A percentile compares a stretch with the other conserved stretches of the same genome.
Evolutionary conservation across 352 stramenopile species (phyloP).

Genomic region (Globisporangium camurandrum): DNA sequence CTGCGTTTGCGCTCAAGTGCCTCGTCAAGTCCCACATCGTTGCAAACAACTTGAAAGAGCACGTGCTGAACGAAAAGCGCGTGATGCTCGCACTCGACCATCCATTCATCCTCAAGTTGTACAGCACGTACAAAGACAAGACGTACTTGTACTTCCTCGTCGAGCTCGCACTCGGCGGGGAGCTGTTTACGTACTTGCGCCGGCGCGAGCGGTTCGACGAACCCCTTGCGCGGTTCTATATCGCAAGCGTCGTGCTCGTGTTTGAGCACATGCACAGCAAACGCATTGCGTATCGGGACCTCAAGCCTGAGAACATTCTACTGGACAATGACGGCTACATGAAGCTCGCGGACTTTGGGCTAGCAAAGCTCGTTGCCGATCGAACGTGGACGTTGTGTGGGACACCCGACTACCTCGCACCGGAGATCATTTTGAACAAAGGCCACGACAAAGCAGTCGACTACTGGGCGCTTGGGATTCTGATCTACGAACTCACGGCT

Average conservation of each 20-base stretch:
- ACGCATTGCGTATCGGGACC: slow-evolving; percentile 98
- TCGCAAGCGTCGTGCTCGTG: slow-evolving; percentile 96
- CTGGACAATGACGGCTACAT: slow-evolving; percentile 97
- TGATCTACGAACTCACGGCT: slow-evolving; percentile 98
- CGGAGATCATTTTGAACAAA: slow-evolving; percentile 92
- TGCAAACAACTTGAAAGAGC: slow-evolving; percentile 92
- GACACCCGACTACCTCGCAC: slow-evolving; percentile 97
- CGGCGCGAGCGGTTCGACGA: slow-evolving; percentile 95
- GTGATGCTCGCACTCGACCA: slow-evolving; percentile 96
- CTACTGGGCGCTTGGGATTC: slow-evolving; percentile 98
- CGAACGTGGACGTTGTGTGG: slow-evolving; percentile 78
- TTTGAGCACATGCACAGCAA: slow-evolving; percentile 97
- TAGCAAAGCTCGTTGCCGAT: slow-evolving; percentile 97
- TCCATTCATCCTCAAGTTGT: slow-evolving; percentile 94
- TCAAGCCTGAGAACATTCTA: slow-evolving; percentile 97
- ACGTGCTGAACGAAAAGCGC: slow-evolving; percentile 96
- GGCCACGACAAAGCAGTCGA: slow-evolving; percentile 88
- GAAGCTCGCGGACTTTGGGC: slow-evolving; percentile 98
- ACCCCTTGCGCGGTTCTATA: slow-evolving; percentile 92
- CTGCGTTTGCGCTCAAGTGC: slow-evolving; percentile 90
- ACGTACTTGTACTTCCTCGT: slow-evolving; percentile 93
- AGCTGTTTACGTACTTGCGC: slow-evolving; percentile 99
- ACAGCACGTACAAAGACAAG: slow-evolving; percentile 97
- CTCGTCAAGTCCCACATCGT: slow-evolving; percentile 90
- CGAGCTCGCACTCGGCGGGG: slow-evolving; percentile 98